These are phyloP conservation scores for Gymnopus androsaceus DNA, from an alignment of 1,284 basidiomycete genomes.

Conservation along the genomic window DNA sequence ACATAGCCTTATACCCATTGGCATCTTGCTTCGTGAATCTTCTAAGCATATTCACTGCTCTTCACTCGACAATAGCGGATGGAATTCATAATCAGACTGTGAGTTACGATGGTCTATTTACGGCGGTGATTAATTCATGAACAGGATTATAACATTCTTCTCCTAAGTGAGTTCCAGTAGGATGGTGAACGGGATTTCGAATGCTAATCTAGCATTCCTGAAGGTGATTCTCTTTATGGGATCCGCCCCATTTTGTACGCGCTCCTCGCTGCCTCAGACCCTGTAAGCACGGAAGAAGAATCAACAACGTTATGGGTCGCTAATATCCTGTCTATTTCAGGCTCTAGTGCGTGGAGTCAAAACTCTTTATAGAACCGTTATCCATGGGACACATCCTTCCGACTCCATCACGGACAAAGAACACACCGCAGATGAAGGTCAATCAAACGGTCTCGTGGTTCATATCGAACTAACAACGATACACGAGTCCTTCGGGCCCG, in stretches of 20 bases:
- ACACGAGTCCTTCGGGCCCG: neutral
- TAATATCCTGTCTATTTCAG: neutral
- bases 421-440: neutral
- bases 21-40: conserved; percentile 18
- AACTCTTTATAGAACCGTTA: conserved; percentile 1
- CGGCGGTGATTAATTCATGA: neutral
- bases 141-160: conserved; percentile 17
- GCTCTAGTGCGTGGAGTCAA: conserved; percentile 14
- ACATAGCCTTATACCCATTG: conserved; percentile 15
- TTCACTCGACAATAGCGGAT: conserved; percentile 16
- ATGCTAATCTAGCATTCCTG: neutral
- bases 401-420: neutral
- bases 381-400: neutral
- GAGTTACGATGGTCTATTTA: neutral
- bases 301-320: neutral
- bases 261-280: conserved; percentile 27
- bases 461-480: conserved; percentile 11
- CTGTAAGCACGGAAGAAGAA: conserved; percentile 19
- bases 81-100: conserved; percentile 17
- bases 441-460: neutral
- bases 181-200: neutral
- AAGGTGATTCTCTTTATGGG: conserved; percentile 24
- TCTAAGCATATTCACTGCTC: conserved; percentile 12
- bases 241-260: conserved; percentile 28
- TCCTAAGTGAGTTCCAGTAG: conserved; percentile 14